A percentile compares a stretch with the other conserved stretches of the same genome.
phyloP scores from a whole-genome alignment of 148 eudicot species.

The Cornus kousa region DNA sequence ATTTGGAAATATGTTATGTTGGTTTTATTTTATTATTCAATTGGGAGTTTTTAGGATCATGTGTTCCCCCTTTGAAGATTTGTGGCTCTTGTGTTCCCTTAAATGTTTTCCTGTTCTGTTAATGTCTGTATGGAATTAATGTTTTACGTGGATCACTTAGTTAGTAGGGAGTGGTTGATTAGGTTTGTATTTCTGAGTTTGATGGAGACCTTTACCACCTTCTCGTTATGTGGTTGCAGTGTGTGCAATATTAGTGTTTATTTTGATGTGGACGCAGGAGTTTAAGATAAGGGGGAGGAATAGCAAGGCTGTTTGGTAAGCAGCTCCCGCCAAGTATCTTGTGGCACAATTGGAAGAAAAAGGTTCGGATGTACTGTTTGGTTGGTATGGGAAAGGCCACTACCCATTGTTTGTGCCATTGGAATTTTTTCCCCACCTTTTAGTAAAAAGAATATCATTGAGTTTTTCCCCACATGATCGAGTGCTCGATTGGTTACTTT shows the following conservation, averaged over 20 bases:
- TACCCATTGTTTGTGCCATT: not conserved
- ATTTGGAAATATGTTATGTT: too few species aligned
- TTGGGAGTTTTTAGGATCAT: too few species aligned
- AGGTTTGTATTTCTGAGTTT: not conserved
- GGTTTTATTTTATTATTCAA: too few species aligned
- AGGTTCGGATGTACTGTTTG: too few species aligned
- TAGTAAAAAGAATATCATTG: not conserved
- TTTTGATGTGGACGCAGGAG: not conserved
- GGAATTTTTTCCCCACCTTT: not conserved
- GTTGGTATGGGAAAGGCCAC: not conserved
- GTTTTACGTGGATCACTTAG: not conserved
- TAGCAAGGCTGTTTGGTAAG: too few species aligned
- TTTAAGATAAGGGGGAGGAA: not conserved
- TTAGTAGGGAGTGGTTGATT: not conserved
- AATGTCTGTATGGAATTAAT: not conserved
- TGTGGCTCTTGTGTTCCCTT: too few species aligned
- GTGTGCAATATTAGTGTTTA: not conserved
- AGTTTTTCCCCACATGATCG: not conserved
- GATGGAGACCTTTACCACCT: not conserved
- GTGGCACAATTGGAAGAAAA: too few species aligned
- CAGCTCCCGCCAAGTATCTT: too few species aligned
- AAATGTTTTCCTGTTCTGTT: too few species aligned
- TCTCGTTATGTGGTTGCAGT: not conserved
- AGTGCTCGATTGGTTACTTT: not conserved
- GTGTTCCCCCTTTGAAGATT: too few species aligned